Evolutionary conservation across 768 basidiomycete genomes (phyloP).

Genomic region (Terana coerulea): DNA sequence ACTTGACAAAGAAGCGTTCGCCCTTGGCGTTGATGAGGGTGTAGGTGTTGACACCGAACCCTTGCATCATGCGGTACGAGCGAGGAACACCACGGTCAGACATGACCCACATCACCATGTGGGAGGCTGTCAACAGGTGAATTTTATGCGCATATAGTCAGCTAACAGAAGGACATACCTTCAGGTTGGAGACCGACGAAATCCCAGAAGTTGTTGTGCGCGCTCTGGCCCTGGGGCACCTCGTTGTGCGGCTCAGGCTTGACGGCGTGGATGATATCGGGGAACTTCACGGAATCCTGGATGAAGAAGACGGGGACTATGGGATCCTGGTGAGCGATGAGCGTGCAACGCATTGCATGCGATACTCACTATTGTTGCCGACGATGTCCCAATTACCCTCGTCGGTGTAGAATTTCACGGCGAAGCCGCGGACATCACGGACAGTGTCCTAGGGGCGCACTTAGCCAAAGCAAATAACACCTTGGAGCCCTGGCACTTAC

Average conservation of each 20-base stretch:
- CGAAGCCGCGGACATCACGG: conserved; percentile 86
- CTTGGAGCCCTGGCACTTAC: conserved; percentile 38
- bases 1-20: conserved; percentile 81
- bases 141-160: neutral
- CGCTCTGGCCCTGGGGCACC: conserved; percentile 60
- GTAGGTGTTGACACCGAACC: conserved; percentile 84
- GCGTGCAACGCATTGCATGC: neutral
- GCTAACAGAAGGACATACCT: conserved; percentile 30
- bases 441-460: conserved; percentile 53
- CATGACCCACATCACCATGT: conserved; percentile 67
- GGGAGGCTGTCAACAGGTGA: conserved; percentile 3
- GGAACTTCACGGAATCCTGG: conserved; percentile 80
- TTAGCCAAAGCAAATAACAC: neutral
- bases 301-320: conserved; percentile 74
- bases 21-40: conserved; percentile 65
- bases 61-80: conserved; percentile 87
- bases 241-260: conserved; percentile 87
- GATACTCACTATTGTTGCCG: conserved; percentile 53
- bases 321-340: neutral
- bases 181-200: conserved; percentile 71
- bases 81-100: conserved; percentile 84
- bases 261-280: conserved; percentile 80
- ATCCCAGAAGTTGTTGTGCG: conserved; percentile 90
- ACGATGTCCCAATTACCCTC: conserved; percentile 90
- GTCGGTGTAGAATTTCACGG: conserved; percentile 75